phyloP scores from a whole-genome alignment of 345 rosid genomes.

The Ricinus communis region DNA sequence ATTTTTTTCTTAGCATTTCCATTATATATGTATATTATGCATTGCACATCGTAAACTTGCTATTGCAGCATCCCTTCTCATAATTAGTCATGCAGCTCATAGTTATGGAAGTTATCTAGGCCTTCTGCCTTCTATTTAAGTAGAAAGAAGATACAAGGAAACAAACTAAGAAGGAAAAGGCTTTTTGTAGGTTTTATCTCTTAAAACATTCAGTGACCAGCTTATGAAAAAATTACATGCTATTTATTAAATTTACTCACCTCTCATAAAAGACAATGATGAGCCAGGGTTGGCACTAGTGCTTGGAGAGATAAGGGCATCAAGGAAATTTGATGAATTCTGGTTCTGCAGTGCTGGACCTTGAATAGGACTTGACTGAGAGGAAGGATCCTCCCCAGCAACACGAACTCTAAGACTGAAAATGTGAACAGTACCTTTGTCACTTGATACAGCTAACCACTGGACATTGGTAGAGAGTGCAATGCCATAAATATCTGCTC shows the following conservation, averaged over 20 bases:
- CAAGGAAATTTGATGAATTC: conserved; percentile 65
- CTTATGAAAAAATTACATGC: neutral
- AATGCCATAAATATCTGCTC: conserved; percentile 84
- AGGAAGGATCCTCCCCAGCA: conserved; percentile 60
- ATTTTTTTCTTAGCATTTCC: neutral
- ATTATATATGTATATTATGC: no score
- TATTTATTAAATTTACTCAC: conserved; percentile 29
- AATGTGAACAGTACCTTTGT: conserved; percentile 82
- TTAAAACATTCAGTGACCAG: neutral
- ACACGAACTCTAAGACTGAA: conserved; percentile 86
- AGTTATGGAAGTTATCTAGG: neutral
- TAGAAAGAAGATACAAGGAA: neutral
- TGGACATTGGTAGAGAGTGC: conserved; percentile 70
- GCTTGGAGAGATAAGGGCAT: conserved; percentile 63
- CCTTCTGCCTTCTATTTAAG: neutral
- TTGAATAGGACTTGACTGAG: conserved; percentile 35
- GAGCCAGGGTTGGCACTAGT: conserved; percentile 77
- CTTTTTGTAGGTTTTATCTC: neutral
- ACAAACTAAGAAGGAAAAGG: neutral
- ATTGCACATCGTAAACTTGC: neutral
- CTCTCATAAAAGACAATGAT: conserved; percentile 84
- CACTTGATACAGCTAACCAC: conserved; percentile 92
- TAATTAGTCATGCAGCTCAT: neutral
- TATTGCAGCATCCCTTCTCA: neutral
- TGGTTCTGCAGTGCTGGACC: conserved; percentile 37